A percentile compares a stretch with the other conserved stretches of the same genome.
Evolutionary conservation across 2,329 filamentous ascomycete genomes (phyloP).

Genomic region (Verticillium isaacii): DNA sequence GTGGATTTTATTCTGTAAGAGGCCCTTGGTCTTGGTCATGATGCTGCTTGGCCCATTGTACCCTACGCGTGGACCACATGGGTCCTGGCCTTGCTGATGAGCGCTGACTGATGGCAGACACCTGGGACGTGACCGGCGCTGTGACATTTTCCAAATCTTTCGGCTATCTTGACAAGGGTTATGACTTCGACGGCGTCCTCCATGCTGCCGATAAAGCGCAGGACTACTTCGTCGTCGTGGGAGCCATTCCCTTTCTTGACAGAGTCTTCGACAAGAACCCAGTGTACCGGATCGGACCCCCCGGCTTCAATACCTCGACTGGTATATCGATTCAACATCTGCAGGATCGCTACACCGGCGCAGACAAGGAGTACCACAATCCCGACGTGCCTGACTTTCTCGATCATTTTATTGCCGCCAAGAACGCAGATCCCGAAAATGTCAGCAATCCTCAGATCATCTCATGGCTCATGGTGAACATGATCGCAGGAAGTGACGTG

Average conservation of each 20-base stretch:
- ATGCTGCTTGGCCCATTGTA: too few species aligned
- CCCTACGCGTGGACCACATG: too few species aligned
- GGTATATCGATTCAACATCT: conserved; percentile 23
- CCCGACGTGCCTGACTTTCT: conserved; percentile 27
- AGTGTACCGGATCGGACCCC: conserved; percentile 25
- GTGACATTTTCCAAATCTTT: conserved; percentile 34
- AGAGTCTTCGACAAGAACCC: conserved; percentile 33
- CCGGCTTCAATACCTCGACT: conserved; percentile 21
- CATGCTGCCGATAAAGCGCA: conserved; percentile 22
- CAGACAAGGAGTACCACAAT: conserved; percentile 20
- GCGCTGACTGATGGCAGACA: conserved; percentile 11
- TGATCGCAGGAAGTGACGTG: conserved; percentile 15
- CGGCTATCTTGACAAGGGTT: conserved; percentile 32
- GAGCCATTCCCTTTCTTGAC: conserved; percentile 27
- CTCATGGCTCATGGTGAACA: conserved; percentile 26
- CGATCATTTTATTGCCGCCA: conserved; percentile 34
- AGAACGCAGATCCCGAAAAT: conserved; percentile 23
- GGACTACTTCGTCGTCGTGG: conserved; percentile 24
- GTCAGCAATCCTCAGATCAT: conserved; percentile 30
- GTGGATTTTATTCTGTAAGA: conserved; percentile 35
- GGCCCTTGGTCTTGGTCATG: too few species aligned
- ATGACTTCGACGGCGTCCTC: conserved; percentile 32
- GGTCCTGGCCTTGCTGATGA: neutral
- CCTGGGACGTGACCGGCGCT: conserved; percentile 37
- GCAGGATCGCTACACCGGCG: conserved; percentile 19